phyloP scores from a whole-genome alignment of 345 rosid species.

The Erodium maritimum region DNA sequence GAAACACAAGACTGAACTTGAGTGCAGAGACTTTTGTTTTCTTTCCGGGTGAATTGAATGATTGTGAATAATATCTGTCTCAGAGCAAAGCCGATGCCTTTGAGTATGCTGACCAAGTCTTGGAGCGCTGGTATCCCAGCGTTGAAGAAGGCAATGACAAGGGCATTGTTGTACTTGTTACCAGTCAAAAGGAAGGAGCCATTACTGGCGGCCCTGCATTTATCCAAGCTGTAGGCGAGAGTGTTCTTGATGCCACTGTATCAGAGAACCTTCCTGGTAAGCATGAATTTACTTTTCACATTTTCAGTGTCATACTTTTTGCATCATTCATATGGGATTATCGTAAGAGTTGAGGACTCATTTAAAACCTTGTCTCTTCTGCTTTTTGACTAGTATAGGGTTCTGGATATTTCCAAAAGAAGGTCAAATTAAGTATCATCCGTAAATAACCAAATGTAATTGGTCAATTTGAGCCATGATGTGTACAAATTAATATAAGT shows the following conservation, averaged over 20 bases:
- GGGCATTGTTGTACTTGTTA: constrained; percentile 83
- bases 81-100: constrained; percentile 99
- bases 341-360: no score
- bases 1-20: not conserved
- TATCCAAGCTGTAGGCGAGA: constrained; percentile 77
- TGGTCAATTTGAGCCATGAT: not conserved
- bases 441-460: not conserved
- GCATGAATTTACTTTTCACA: constrained; percentile 3
- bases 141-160: constrained; percentile 81
- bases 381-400: no score
- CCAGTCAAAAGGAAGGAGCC: constrained; percentile 96
- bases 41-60: not conserved
- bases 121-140: constrained; percentile 88
- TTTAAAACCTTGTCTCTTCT: no score
- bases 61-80: constrained; percentile 7
- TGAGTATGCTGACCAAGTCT: constrained; percentile 93
- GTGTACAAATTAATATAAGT: not conserved
- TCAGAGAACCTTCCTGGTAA: constrained; percentile 94
- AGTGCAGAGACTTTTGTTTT: not conserved
- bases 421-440: no score
- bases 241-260: constrained; percentile 72
- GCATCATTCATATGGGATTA: no score
- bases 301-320: not conserved
- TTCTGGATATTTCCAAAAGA: no score
- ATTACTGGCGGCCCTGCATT: constrained; percentile 95